Conservation (phyloP, 345 rosid species). For the Citrus sinensis region DNA sequence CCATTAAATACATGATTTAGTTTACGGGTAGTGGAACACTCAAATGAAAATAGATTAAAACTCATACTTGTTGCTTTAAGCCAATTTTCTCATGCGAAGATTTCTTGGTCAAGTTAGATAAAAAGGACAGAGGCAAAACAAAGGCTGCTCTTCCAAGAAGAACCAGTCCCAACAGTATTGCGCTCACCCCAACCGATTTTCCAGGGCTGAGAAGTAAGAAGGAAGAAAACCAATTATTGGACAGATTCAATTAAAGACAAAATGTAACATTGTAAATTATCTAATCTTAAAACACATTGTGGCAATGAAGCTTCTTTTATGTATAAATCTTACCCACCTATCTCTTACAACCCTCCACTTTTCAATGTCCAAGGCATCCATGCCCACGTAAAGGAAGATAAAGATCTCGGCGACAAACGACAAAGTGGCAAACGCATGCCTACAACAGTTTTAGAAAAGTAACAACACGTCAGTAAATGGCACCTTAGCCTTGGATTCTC, state of each 20-base stretch:
- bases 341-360: constrained; percentile 78
- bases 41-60: constrained; percentile 6
- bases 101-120: constrained; percentile 84
- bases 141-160: constrained; percentile 89
- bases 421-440: constrained; percentile 89
- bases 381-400: constrained; percentile 96
- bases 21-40: not conserved
- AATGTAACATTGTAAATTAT: not conserved
- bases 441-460: constrained; percentile 23
- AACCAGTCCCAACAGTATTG: constrained; percentile 73
- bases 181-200: constrained; percentile 68
- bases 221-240: not conserved
- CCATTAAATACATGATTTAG: not conserved
- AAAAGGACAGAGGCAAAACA: constrained; percentile 76
- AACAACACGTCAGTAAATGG: constrained; percentile 10
- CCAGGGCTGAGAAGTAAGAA: constrained; percentile 56
- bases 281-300: not conserved
- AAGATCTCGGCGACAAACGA: constrained; percentile 93
- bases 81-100: constrained; percentile 46
- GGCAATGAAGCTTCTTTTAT: not conserved
- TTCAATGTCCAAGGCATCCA: constrained; percentile 96
- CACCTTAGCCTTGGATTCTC: not conserved
- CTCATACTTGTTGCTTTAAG: constrained; percentile 65
- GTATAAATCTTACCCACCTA: constrained; percentile 63
- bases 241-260: not conserved